A percentile compares a stretch with the other conserved stretches of the same genome.
Evolutionary conservation across 1,139 yeast species (phyloP).

Genomic region (Sugiyamaella grinbergsii): DNA sequence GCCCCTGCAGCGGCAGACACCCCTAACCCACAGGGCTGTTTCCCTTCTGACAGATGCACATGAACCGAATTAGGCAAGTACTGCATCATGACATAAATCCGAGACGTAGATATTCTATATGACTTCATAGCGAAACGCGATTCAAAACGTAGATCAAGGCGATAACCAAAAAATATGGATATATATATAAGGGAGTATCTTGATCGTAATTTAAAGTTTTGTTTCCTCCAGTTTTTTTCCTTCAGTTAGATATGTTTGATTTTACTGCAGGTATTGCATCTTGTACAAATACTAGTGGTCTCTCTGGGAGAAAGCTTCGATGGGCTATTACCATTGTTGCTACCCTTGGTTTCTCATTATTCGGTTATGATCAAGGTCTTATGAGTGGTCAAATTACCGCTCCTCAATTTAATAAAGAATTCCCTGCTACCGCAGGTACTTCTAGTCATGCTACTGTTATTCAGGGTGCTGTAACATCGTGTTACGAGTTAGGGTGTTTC

Average conservation of each 20-base stretch:
- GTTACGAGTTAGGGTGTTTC: conserved; percentile 79
- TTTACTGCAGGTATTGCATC: conserved; percentile 21
- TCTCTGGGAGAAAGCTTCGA: conserved; percentile 50
- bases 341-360: conserved; percentile 70
- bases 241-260: conserved; percentile 5
- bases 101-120: not conserved
- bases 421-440: conserved; percentile 47
- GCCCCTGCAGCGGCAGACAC: not conserved
- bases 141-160: conserved; percentile 3
- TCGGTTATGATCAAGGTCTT: conserved; percentile 82
- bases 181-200: conserved; percentile 2
- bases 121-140: conserved; percentile 9
- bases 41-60: not conserved
- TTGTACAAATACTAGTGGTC: conserved; percentile 39
- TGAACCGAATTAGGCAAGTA: conserved; percentile 2
- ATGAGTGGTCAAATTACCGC: conserved; percentile 70
- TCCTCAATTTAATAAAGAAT: conserved; percentile 56
- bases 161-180: not conserved
- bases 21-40: conserved; percentile 4
- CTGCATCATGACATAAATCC: conserved; percentile 14
- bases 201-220: not conserved
- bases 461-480: conserved; percentile 72
- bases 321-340: conserved; percentile 53
- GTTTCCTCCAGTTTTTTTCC: not conserved
- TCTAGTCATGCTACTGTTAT: conserved; percentile 36